Conservation (phyloP, 2,329 filamentous ascomycete species). For the Penicillium sp. region DNA sequence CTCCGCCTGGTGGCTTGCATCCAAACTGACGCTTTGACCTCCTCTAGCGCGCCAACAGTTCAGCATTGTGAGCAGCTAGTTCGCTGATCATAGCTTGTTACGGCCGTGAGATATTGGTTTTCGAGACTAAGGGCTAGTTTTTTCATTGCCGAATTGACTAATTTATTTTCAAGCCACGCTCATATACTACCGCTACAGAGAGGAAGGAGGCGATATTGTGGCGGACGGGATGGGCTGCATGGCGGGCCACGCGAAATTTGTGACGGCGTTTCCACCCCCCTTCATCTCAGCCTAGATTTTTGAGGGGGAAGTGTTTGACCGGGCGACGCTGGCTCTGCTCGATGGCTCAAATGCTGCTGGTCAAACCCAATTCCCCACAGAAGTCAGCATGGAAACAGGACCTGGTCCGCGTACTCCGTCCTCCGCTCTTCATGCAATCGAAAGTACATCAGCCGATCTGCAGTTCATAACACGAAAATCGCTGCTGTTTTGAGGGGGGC, state of each 20-base stretch:
- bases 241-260: not conserved
- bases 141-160: not conserved
- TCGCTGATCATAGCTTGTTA: not conserved
- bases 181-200: not conserved
- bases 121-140: not conserved
- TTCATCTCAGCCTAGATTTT: not conserved
- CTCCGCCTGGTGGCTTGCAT: too few relatives aligned
- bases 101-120: not conserved
- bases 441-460: not conserved
- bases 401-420: not conserved
- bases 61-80: not conserved
- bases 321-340: not conserved
- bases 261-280: not conserved
- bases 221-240: not conserved
- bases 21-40: too few relatives aligned
- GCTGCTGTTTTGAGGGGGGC: not conserved
- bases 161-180: not conserved
- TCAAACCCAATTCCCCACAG: constrained; percentile 1
- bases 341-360: not conserved
- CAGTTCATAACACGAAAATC: constrained; percentile 3
- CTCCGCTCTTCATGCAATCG: not conserved
- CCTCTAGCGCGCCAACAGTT: not conserved
- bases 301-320: too few relatives aligned
- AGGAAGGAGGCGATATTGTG: not conserved
- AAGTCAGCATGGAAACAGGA: constrained; percentile 5